A percentile compares a stretch with the other conserved stretches of the same genome.
These are phyloP conservation scores for Backusella tuberculispora DNA, from an alignment of 192 early-diverging fungal species.

Conservation along the genomic window DNA sequence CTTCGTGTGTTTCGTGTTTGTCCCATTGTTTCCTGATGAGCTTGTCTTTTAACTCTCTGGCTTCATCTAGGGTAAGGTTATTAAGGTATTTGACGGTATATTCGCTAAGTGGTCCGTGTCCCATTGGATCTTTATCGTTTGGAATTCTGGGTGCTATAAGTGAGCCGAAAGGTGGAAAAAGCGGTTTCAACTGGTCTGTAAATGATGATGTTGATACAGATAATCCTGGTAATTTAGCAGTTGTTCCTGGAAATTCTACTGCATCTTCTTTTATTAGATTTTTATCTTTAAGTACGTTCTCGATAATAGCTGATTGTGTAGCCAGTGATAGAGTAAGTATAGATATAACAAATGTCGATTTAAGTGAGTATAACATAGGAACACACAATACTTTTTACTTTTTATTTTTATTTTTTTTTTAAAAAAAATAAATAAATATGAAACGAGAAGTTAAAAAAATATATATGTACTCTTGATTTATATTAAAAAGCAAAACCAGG, in stretches of 20 bases:
- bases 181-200: neutral
- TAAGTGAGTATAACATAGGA: neutral
- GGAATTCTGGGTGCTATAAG: neutral
- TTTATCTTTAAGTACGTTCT: neutral
- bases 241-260: neutral
- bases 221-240: neutral
- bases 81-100: neutral
- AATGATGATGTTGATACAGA: neutral
- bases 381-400: neutral
- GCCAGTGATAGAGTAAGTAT: neutral
- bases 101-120: neutral
- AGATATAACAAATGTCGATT: neutral
- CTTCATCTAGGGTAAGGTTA: neutral
- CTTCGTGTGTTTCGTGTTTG: neutral
- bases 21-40: neutral
- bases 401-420: too few species aligned
- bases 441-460: neutral
- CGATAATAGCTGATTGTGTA: neutral
- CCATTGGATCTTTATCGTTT: neutral
- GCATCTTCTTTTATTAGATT: neutral
- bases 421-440: neutral
- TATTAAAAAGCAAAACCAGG: neutral
- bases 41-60: neutral
- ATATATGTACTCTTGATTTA: neutral
- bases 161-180: slow-evolving; percentile 5